These are phyloP conservation scores for Pseudozyma pruni DNA, from an alignment of 1,284 basidiomycete genomes.

Conservation along the genomic window DNA sequence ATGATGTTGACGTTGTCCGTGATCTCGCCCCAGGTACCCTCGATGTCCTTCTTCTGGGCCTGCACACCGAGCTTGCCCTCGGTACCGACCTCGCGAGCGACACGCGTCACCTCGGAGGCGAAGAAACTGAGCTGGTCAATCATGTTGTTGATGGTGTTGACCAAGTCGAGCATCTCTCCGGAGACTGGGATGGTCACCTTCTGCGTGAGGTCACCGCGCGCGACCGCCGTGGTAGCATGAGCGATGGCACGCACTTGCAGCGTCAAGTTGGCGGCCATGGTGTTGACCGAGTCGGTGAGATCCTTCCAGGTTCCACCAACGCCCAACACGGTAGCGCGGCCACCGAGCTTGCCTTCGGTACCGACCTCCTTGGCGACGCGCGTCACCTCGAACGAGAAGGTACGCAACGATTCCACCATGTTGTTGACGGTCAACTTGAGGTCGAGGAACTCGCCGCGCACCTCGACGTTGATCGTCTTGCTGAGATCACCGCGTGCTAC, in stretches of 20 bases:
- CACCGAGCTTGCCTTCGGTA: constrained; percentile 67
- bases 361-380: constrained; percentile 68
- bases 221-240: constrained; percentile 93
- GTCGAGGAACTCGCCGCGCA: constrained; percentile 66
- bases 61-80: constrained; percentile 97
- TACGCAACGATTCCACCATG: constrained; percentile 68
- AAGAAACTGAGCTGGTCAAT: constrained; percentile 80
- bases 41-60: constrained; percentile 94
- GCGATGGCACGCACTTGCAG: constrained; percentile 95
- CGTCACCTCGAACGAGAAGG: constrained; percentile 68
- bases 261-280: constrained; percentile 78
- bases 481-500: constrained; percentile 66
- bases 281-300: constrained; percentile 80
- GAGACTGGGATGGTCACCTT: constrained; percentile 92
- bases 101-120: constrained; percentile 92
- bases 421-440: constrained; percentile 67
- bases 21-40: constrained; percentile 98
- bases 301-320: constrained; percentile 72
- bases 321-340: constrained; percentile 66
- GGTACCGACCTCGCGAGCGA: constrained; percentile 92
- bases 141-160: constrained; percentile 74
- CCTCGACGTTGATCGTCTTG: constrained; percentile 68
- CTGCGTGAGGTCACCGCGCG: constrained; percentile 89
- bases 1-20: constrained; percentile 76
- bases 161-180: constrained; percentile 92